Base-by-base conservation (phyloP, 257 asterid genomes). In the Cinchona pubescens region DNA sequence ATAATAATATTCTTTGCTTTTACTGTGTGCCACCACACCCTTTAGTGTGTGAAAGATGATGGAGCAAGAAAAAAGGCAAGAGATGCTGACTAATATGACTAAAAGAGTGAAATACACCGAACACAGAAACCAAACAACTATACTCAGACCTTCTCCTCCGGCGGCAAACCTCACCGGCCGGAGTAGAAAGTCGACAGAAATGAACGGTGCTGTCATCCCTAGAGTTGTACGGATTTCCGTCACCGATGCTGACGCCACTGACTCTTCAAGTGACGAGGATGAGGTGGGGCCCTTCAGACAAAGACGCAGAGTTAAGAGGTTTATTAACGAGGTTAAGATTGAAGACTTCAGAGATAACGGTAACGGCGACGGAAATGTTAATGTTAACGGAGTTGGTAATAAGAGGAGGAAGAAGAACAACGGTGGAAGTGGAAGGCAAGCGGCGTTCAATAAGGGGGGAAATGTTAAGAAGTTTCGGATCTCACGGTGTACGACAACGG, bases 401-500 rank as follows among this genome's bases (percentile, higher is more conserved):
- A 63, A n/a, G 10, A 72, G 51, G n/a, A 21, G 7, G 27, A 67
- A 75, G 79, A 84, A 83, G 83, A 61, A 69, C 80, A 71, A 62
- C 64, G 63, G 78, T 32, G 86, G 85, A 1, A 83, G 69, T 55
- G 67, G 68, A 43, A 74, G 61, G 23, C 74, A 32, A 60, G 27
- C 80, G 29, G 79, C 58, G 49, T 11, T 21, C 56, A 55, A 48
- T 5, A 76, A 75, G 71, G 74, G 40, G 67, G 82, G 75, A 9
- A 74, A 35, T 3, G 88, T 27, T 2, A 83, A 75, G 80, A 94
- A 94, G 87, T 94, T 88, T 67, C 94, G 95, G n/a, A n/a, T n/a
- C n/a, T n/a, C n/a, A n/a, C 69, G 97, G 98, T 30, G 98, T 94
- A 37, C 78, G 97, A 64, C 98, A 88, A 82, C 78, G 98, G 86